These are phyloP conservation scores for Colletotrichum filicis DNA, from an alignment of 2,329 filamentous ascomycete species.

Conservation along the genomic window DNA sequence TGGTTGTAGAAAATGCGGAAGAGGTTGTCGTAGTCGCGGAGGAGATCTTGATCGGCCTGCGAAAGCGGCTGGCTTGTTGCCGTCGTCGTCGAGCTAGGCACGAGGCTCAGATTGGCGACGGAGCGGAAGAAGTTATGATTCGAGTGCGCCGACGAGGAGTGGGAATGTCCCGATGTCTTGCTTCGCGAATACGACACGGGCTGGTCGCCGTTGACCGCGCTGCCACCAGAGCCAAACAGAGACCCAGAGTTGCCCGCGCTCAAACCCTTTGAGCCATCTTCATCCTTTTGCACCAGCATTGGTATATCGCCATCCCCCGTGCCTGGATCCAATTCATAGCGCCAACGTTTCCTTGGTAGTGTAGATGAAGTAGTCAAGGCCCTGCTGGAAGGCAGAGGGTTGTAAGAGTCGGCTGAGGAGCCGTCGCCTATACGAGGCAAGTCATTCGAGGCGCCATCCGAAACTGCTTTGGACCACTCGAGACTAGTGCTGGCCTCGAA, in stretches of 20 bases:
- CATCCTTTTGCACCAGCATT: slow-evolving; percentile 86
- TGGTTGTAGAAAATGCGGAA: slow-evolving; percentile 98
- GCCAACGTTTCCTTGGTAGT: slow-evolving; percentile 72
- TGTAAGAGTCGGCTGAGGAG: slow-evolving; percentile 40
- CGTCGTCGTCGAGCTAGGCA: slow-evolving; percentile 56
- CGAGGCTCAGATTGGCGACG: slow-evolving; percentile 79
- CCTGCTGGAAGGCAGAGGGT: neutral
- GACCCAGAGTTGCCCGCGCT: slow-evolving; percentile 49
- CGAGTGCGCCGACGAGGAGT: slow-evolving; percentile 57
- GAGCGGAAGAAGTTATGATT: slow-evolving; percentile 81
- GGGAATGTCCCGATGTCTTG: slow-evolving; percentile 69
- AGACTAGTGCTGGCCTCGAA: slow-evolving; percentile 88
- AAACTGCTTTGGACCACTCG: slow-evolving; percentile 71
- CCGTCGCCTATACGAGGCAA: slow-evolving; percentile 66
- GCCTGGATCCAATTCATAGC: slow-evolving; percentile 87
- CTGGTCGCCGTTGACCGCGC: neutral
- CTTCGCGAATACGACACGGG: slow-evolving; percentile 54
- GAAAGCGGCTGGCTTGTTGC: slow-evolving; percentile 54
- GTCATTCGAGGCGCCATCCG: slow-evolving; percentile 50
- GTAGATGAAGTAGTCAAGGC: slow-evolving; percentile 42
- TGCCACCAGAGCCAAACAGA: slow-evolving; percentile 61
- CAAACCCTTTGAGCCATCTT: slow-evolving; percentile 30
- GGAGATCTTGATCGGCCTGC: slow-evolving; percentile 76
- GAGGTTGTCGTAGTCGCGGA: slow-evolving; percentile 95
- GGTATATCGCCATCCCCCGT: slow-evolving; percentile 80